phyloP scores from a whole-genome alignment of 345 rosid genomes.

The Raphanus sativus region DNA sequence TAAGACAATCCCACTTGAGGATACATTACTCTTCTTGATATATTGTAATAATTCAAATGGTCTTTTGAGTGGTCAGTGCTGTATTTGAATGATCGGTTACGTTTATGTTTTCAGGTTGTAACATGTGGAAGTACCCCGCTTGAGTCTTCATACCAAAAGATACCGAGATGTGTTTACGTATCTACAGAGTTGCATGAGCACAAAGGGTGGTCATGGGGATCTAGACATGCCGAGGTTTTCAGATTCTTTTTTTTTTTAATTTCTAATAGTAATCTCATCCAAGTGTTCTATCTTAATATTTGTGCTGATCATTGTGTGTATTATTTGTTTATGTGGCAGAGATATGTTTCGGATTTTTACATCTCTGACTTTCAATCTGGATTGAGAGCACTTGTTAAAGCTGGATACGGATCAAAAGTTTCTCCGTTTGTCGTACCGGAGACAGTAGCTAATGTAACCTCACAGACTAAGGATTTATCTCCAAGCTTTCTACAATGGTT shows the following conservation, averaged over 20 bases:
- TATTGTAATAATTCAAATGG: neutral
- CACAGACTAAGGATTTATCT: conserved; percentile 61
- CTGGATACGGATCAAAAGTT: conserved; percentile 90
- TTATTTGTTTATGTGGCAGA: conserved; percentile 47
- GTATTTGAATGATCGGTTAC: neutral
- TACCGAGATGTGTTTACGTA: conserved; percentile 76
- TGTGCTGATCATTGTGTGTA: neutral
- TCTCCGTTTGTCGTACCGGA: conserved; percentile 71
- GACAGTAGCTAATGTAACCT: conserved; percentile 64
- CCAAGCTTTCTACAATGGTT: conserved; percentile 82
- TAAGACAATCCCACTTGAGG: neutral
- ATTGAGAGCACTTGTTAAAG: conserved; percentile 85
- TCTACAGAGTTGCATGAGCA: conserved; percentile 79
- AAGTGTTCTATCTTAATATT: neutral
- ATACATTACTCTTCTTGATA: neutral
- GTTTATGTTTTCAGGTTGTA: conserved; percentile 61
- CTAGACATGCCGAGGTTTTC: conserved; percentile 77
- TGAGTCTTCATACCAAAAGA: conserved; percentile 82
- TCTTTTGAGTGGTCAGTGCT: neutral
- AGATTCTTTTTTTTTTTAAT: conserved; percentile 14
- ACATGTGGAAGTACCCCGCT: conserved; percentile 94
- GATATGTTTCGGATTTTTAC: conserved; percentile 84
- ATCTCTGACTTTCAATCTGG: conserved; percentile 93
- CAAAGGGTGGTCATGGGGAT: conserved; percentile 96
- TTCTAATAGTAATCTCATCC: neutral